Conservation (phyloP, 2,329 filamentous ascomycete species). For the Exserohilum rostratum region DNA sequence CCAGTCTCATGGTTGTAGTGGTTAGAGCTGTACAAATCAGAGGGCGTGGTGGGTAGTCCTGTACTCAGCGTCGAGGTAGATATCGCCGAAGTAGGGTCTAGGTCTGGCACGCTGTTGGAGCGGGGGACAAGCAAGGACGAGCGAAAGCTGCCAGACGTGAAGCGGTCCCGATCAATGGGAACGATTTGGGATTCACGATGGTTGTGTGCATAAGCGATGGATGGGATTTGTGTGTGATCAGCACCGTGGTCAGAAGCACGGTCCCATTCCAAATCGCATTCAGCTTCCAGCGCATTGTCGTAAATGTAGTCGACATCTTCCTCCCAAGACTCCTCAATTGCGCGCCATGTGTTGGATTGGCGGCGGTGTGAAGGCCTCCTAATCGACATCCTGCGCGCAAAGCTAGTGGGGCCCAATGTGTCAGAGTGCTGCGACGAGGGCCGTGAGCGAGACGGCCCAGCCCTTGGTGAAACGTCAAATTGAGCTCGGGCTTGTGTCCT, state of each 20-base stretch:
- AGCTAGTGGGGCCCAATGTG: conserved; percentile 51
- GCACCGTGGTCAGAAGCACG: conserved; percentile 36
- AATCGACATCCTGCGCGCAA: conserved; percentile 33
- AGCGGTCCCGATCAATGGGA: conserved; percentile 13
- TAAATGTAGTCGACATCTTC: conserved; percentile 69
- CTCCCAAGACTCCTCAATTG: conserved; percentile 60
- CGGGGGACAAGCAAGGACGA: conserved; percentile 39
- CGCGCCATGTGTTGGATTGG: conserved; percentile 44
- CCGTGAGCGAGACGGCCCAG: conserved; percentile 31
- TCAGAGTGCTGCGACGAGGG: conserved; percentile 53
- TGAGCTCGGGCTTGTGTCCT: conserved; percentile 28
- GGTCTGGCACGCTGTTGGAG: conserved; percentile 38
- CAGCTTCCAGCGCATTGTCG: conserved; percentile 65
- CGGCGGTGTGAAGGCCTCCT: conserved; percentile 31
- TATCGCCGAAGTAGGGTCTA: conserved; percentile 42
- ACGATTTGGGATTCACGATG: conserved; percentile 7
- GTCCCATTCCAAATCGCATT: conserved; percentile 66
- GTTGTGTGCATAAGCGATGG: conserved; percentile 9
- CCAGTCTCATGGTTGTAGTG: conserved; percentile 30
- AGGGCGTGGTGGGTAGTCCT: conserved; percentile 40
- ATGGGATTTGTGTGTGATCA: conserved; percentile 44
- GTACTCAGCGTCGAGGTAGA: conserved; percentile 41
- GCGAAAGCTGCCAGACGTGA: conserved; percentile 29
- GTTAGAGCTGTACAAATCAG: conserved; percentile 26
- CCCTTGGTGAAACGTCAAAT: conserved; percentile 32